Percentiles rank a stretch among this genome's conserved stretches.
phyloP scores from a whole-genome alignment of 2,329 filamentous ascomycete genomes.

The Chalara sp. region DNA sequence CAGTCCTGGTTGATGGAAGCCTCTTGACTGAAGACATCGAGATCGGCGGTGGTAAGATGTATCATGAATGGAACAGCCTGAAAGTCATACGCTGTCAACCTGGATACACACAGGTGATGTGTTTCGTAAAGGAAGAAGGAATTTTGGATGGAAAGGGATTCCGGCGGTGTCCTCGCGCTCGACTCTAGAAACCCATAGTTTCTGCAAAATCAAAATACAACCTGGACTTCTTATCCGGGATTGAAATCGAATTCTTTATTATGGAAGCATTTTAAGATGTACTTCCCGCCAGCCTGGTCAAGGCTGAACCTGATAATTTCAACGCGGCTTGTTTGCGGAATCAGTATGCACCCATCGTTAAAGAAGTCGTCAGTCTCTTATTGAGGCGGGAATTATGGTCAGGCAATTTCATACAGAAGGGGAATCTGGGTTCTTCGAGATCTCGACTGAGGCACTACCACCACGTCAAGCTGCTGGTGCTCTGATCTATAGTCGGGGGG shows the following conservation, averaged over 20 bases:
- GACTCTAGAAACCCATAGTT: too few relatives aligned
- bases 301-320: too few relatives aligned
- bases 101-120: constrained; percentile 55
- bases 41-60: constrained; percentile 59
- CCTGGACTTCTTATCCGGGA: too few relatives aligned
- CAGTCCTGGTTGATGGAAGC: constrained; percentile 58
- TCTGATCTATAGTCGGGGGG: constrained; percentile 62
- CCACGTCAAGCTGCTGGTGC: constrained; percentile 64
- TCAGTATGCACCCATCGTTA: constrained; percentile 51
- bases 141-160: constrained; percentile 39
- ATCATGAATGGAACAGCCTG: constrained; percentile 49
- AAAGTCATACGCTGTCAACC: constrained; percentile 49
- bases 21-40: constrained; percentile 42
- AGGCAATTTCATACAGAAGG: constrained; percentile 71
- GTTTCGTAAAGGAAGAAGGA: constrained; percentile 56
- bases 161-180: constrained; percentile 54
- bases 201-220: too few relatives aligned
- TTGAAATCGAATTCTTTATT: too few relatives aligned
- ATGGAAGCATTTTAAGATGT: too few relatives aligned
- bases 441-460: constrained; percentile 56
- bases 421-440: constrained; percentile 68
- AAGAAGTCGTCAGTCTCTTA: constrained; percentile 57
- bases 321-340: constrained; percentile 58
- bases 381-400: constrained; percentile 53
- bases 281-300: too few relatives aligned